Base-by-base conservation (phyloP, 2,329 filamentous ascomycete genomes). In the Immersiporthe knoxdaviesiana region DNA sequence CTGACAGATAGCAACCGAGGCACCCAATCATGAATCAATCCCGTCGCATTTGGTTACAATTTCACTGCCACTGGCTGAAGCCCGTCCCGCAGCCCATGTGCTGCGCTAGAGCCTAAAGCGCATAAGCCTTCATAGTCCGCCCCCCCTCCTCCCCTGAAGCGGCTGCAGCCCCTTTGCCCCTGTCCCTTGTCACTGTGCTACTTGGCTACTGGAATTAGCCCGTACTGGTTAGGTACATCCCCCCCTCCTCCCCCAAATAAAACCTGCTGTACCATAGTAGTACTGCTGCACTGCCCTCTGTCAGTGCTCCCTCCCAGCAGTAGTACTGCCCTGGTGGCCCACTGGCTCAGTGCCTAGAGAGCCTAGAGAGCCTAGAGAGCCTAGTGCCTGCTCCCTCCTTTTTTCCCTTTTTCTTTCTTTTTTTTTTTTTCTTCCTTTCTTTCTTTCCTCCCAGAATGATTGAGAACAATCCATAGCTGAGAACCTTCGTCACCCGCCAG, bases 341-440 rank as follows among this genome's bases (percentile, higher is more conserved):
- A 52, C 24, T 52, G 50, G 52, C 12, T 30, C 52, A 32, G 52
- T 30, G 27, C 52, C 52, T 18, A 56, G 27, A 27, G 50, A 6
- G n/a, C 52, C 52, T 18, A 56, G 27, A 27, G 50, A 6, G n/a
- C n/a, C 47, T 52, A 44, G 41, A 47, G 44, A 47, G 52, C 27
- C 52, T 56, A 56, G 52, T 30, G 52, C 24, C 44, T 63, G 61
- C 37, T 64, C 27, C 66, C 66, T 63, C 61, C 66, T 54, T 64
- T 52, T n/a, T n/a, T n/a, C n/a, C n/a, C n/a, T n/a, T n/a, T n/a
- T n/a, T n/a, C n/a, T n/a, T n/a, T n/a, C n/a, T n/a, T n/a, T n/a
- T n/a, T n/a, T n/a, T n/a, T n/a, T n/a, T n/a, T n/a, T n/a, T n/a
- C n/a, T n/a, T n/a, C n/a, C n/a, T n/a, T n/a, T 30, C 16, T 47